Evolutionary conservation across 371 early-diverging fungal species (phyloP).

Genomic region (Apophysomyces trapeziformis): DNA sequence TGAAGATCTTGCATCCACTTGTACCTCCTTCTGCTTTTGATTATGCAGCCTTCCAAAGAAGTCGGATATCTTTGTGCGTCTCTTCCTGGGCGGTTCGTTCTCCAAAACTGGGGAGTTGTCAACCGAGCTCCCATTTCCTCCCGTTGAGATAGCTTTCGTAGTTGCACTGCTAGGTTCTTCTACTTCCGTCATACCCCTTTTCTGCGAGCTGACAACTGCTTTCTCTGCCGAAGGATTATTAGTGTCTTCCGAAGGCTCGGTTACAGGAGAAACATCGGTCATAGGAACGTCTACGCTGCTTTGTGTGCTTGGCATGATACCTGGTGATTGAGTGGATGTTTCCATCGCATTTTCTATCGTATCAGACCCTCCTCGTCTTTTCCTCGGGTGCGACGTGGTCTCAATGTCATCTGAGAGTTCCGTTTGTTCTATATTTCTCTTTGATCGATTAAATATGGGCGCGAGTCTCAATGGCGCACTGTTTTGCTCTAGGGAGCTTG

Average conservation of each 20-base stretch:
- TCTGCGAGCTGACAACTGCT: no score
- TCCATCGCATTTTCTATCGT: neutral
- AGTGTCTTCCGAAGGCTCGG: no score
- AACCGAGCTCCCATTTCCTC: neutral
- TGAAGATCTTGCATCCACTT: neutral
- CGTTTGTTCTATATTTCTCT: neutral
- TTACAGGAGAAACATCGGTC: no score
- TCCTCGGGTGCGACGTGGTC: neutral
- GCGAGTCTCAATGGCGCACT: slow-evolving; percentile 1
- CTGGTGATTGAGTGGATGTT: no score
- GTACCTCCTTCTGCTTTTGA: neutral
- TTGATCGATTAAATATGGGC: slow-evolving; percentile 5
- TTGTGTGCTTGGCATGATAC: no score
- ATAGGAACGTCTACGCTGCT: no score
- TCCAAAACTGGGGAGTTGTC: neutral
- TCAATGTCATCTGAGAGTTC: neutral
- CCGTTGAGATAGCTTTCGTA: neutral
- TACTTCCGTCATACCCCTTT: neutral
- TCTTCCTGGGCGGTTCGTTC: neutral
- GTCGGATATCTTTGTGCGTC: neutral
- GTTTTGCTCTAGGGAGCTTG: neutral
- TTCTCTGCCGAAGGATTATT: no score
- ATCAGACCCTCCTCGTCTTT: neutral
- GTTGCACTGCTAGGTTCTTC: neutral
- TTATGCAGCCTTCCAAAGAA: neutral